Evolutionary conservation across 495 filamentous ascomycete genomes (phyloP), one percentile per base, ranked within the genome.

Genomic region (Tuber magnatum): DNA sequence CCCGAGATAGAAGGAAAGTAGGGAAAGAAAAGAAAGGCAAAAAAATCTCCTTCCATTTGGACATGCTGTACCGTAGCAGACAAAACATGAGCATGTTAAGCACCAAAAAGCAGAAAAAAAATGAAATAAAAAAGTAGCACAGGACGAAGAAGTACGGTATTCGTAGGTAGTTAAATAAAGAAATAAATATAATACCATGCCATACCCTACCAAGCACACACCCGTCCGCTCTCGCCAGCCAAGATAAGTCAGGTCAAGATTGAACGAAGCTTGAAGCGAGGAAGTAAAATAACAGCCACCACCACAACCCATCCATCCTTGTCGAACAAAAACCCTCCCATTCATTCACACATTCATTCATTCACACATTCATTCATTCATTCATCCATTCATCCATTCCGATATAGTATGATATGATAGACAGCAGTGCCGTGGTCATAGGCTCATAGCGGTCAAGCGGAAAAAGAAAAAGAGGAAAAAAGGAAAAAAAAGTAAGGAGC

Each of bases 401-500:
- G n/a, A 28, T 28, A 28, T 51, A 9, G 28, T 61, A 61, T 65
- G 56, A 65, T 65, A 35, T 65, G 56, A 65, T 35, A 65, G 56
- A 65, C 4, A 14, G 51, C 51, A 65, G 32, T 65, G 16, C 28
- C 56, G 16, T 65, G 35, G 28, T 20, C 56, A 65, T 35, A 65
- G 14, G 35, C 12, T 20, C 56, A 65, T 35, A 65, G 14, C 56
- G 32, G 56, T 35, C 28, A 32, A 35, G 28, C n/a, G 12, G 46
- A 71, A 72, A 70, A 72, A 69, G 42, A 39, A 74, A 73, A 65
- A 71, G 41, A 70, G 38, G 39, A 74, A 71, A 69, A 39, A 72
- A 70, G 12, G 8, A 35, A 51, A 61, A 78, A 77, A 72, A 78
- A 73, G 35, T 40, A 68, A 69, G 74, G 65, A 46, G 9, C 28